phyloP scores from a whole-genome alignment of 1,139 yeast species.

The Blastobotrys serpentis region DNA sequence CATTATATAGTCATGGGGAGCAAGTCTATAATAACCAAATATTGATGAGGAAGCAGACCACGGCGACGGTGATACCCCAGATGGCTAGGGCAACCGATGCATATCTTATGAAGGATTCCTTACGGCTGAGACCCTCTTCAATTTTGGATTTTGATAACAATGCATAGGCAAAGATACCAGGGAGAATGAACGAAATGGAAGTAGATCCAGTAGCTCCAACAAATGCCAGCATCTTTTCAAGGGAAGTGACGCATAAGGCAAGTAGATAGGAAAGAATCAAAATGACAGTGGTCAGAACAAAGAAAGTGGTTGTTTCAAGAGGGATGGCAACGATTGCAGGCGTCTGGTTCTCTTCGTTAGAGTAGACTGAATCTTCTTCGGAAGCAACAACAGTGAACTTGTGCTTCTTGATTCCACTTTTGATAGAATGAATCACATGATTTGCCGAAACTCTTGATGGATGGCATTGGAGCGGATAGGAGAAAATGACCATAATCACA shows the following conservation, averaged over 20 bases:
- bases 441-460: conserved; percentile 86
- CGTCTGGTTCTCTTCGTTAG: conserved; percentile 17
- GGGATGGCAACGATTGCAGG: conserved; percentile 40
- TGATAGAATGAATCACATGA: conserved; percentile 62
- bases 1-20: neutral
- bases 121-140: conserved; percentile 18
- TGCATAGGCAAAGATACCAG: conserved; percentile 83
- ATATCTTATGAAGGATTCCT: conserved; percentile 44
- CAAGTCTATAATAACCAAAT: conserved; percentile 36
- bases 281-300: conserved; percentile 63
- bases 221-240: conserved; percentile 83
- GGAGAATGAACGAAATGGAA: conserved; percentile 86
- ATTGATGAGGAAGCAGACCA: conserved; percentile 75
- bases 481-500: conserved; percentile 77
- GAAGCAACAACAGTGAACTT: conserved; percentile 18
- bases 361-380: conserved; percentile 17
- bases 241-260: conserved; percentile 74
- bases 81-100: conserved; percentile 59
- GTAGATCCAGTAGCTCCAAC: conserved; percentile 97
- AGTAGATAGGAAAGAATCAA: conserved; percentile 62
- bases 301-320: conserved; percentile 52
- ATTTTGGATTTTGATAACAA: conserved; percentile 39
- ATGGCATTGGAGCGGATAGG: conserved; percentile 90
- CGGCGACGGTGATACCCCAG: conserved; percentile 80
- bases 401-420: conserved; percentile 13